Evolutionary conservation across 345 rosid genomes (phyloP).

Genomic region (Durio zibethinus): DNA sequence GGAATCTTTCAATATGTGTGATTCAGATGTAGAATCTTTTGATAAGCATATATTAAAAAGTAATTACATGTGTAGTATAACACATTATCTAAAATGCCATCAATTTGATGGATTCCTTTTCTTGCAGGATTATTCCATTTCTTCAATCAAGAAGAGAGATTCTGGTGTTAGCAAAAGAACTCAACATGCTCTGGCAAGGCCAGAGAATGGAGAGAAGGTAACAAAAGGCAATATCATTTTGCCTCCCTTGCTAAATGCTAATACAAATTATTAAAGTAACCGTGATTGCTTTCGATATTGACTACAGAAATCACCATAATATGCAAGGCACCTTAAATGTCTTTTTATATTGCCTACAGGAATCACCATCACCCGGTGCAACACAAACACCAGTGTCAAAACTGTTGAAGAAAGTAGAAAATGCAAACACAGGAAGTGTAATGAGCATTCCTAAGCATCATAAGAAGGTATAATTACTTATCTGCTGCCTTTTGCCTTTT

Average conservation of each 20-base stretch:
- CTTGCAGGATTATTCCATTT: conserved; percentile 55
- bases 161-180: conserved; percentile 40
- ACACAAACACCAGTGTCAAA: conserved; percentile 63
- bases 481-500: neutral
- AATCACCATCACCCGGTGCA: conserved; percentile 39
- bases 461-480: conserved; percentile 50
- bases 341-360: conserved; percentile 34
- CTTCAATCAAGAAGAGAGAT: conserved; percentile 59
- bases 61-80: neutral
- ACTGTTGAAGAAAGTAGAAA: conserved; percentile 49
- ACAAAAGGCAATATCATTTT: conserved; percentile 13
- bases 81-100: conserved; percentile 2
- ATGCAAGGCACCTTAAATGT: neutral
- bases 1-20: too few species aligned
- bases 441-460: conserved; percentile 58
- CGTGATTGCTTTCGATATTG: neutral
- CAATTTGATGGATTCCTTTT: conserved; percentile 3
- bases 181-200: conserved; percentile 28
- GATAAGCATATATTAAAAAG: neutral
- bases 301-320: conserved; percentile 42
- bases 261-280: neutral
- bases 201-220: conserved; percentile 50
- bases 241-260: neutral
- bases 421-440: conserved; percentile 42
- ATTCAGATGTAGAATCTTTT: neutral